Base-by-base conservation (phyloP, 2,329 filamentous ascomycete species). In the Coniochaeta sp. region DNA sequence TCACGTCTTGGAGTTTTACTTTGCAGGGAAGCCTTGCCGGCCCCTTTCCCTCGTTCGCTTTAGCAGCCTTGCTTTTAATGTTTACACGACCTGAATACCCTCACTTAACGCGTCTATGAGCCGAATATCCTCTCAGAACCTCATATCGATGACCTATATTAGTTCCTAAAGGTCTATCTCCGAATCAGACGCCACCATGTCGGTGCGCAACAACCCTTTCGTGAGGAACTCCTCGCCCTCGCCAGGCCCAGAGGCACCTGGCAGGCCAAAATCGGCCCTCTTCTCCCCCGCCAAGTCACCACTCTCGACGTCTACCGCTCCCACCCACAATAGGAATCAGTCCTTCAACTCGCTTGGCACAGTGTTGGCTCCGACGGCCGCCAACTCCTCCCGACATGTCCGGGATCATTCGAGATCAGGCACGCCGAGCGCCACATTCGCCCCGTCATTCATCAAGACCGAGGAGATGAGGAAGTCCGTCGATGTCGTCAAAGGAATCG, bases 401-500 rank as follows among this genome's bases (percentile, higher is more conserved):
- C 72, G 77, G 26, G 71, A 68, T 47, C 81, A 85, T 58, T 94
- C 91, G 5, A 79, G 81, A 57, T 83, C 79, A 53, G 80, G 75
- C 60, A 79, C 79, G 2, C 77, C 82, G 6, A 74, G 77, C 6
- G 89, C 87, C 0, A 99, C 94, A 1, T 99, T 99, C 73, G 92
- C 94, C 31, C 94, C 92, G 3, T 89, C 90, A 9, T 99, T 99
- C 69, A 97, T 99, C 71, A 94, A 92, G 67, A 82, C 85, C 0
- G 91, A 95, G 57, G 89, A 91, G 57, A 74, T 88, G 68, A 78
- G 74, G 31, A 73, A 62, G 40, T 58, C 69, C 30, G 68, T 76
- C 49, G 82, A 84, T 57, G 63, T 73, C 10, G 78, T 86, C 14
- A 76, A 76, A 48, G 87, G 89, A 16, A 91, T 96, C 54, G 95